phyloP scores from a whole-genome alignment of 257 asterid genomes.

The Solanum peruvianum region DNA sequence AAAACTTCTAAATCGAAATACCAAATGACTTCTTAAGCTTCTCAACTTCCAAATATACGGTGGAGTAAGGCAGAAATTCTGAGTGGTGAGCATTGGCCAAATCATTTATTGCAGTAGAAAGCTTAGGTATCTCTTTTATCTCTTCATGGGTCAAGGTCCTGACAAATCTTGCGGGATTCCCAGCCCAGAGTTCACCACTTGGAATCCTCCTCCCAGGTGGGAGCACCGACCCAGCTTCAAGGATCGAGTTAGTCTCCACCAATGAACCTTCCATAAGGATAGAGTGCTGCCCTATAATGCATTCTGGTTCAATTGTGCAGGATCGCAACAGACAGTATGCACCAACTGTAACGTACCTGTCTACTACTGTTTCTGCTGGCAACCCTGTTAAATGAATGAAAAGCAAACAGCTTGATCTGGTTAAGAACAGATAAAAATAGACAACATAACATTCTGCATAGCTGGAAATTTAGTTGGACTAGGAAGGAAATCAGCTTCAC shows the following conservation, averaged over 20 bases:
- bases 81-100: constrained; percentile 58
- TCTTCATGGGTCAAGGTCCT: constrained; percentile 79
- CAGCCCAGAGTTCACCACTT: constrained; percentile 92
- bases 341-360: constrained; percentile 81
- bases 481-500: neutral
- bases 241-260: constrained; percentile 86
- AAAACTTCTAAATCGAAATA: constrained; percentile 43
- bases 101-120: constrained; percentile 78
- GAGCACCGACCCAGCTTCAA: constrained; percentile 89
- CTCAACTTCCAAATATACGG: constrained; percentile 91
- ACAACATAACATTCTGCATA: neutral
- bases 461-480: neutral
- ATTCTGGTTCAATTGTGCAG: constrained; percentile 88
- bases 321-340: constrained; percentile 80
- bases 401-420: neutral
- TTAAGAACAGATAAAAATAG: neutral
- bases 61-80: constrained; percentile 83
- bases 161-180: constrained; percentile 91
- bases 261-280: constrained; percentile 91
- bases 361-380: constrained; percentile 82
- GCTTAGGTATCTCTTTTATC: constrained; percentile 78
- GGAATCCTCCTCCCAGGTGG: constrained; percentile 98
- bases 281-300: constrained; percentile 92
- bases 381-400: constrained; percentile 38
- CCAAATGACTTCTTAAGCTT: constrained; percentile 74